Percentiles rank a stretch among this genome's conserved stretches.
Evolutionary conservation across 345 rosid species (phyloP).

Genomic region (Linum usitatissimum): DNA sequence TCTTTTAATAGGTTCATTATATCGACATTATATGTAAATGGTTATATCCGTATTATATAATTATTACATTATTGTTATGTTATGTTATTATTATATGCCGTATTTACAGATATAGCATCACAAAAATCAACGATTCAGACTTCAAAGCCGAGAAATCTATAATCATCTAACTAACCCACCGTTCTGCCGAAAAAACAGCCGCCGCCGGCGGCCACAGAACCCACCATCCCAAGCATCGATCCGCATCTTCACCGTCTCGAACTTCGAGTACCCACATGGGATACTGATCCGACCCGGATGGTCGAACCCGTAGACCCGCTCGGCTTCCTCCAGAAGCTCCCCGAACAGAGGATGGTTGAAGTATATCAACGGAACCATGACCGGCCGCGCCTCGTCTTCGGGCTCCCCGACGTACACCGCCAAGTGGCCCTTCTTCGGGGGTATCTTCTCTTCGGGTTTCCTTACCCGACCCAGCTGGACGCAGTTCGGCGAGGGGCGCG

Average conservation of each 20-base stretch:
- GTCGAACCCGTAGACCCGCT: conserved; percentile 61
- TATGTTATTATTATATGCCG: no score
- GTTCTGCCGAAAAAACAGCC: not conserved
- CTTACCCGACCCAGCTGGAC: conserved; percentile 31
- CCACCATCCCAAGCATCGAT: conserved; percentile 44
- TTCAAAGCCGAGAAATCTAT: not conserved
- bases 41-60: no score
- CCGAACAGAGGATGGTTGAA: conserved; percentile 81
- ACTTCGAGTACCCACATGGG: conserved; percentile 64
- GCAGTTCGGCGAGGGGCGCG: not conserved
- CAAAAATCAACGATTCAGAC: no score
- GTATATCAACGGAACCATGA: conserved; percentile 62
- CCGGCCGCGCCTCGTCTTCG: conserved; percentile 33
- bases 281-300: conserved; percentile 69
- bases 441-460: conserved; percentile 18
- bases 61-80: no score
- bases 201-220: not conserved
- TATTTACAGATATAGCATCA: no score
- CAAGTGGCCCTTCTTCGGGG: conserved; percentile 41
- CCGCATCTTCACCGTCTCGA: conserved; percentile 65
- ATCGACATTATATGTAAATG: no score
- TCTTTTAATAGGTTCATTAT: no score
- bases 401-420: conserved; percentile 64
- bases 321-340: conserved; percentile 59
- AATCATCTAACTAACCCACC: not conserved